Evolutionary conservation across 2,329 filamentous ascomycete species (phyloP).

Genomic region (Fusarium staphyleae): DNA sequence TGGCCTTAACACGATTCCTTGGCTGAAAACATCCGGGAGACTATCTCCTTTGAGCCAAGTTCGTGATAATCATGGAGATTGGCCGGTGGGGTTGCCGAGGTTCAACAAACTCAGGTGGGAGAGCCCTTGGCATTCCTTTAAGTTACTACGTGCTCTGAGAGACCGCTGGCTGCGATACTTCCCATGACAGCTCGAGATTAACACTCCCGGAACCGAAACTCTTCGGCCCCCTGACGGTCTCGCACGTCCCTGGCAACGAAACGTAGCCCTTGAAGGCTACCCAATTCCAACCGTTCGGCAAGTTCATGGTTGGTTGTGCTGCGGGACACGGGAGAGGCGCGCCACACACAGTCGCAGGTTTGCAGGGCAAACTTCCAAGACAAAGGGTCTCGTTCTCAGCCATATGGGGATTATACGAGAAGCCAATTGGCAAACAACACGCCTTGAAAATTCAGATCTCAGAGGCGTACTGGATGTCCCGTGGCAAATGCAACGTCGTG

Average conservation of each 20-base stretch:
- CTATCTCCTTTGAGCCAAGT: conserved; percentile 30
- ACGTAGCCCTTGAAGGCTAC: conserved; percentile 13
- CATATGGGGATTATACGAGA: conserved; percentile 24
- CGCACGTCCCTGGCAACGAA: conserved; percentile 3
- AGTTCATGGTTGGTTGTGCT: background rate
- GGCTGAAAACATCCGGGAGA: conserved; percentile 20
- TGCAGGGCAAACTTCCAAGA: conserved; percentile 16
- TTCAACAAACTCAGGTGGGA: background rate
- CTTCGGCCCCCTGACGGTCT: conserved; percentile 23
- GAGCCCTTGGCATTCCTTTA: conserved; percentile 31
- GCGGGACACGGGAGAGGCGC: conserved; percentile 24
- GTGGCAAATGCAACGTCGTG: conserved; percentile 31
- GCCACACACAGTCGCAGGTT: conserved; percentile 13
- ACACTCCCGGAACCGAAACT: conserved; percentile 24
- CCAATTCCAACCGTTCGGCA: conserved; percentile 1
- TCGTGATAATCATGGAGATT: conserved; percentile 15
- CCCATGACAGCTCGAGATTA: conserved; percentile 3
- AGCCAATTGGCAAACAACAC: conserved; percentile 32
- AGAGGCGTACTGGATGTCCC: conserved; percentile 6
- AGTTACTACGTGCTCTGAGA: too few species aligned
- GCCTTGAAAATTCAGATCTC: conserved; percentile 30
- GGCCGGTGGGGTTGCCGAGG: conserved; percentile 24
- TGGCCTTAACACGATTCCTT: conserved; percentile 22
- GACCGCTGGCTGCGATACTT: conserved; percentile 11
- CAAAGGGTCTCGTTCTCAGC: conserved; percentile 17